Base-by-base conservation (phyloP, 306 rosid genomes). In the Psophocarpus tetragonolobus region DNA sequence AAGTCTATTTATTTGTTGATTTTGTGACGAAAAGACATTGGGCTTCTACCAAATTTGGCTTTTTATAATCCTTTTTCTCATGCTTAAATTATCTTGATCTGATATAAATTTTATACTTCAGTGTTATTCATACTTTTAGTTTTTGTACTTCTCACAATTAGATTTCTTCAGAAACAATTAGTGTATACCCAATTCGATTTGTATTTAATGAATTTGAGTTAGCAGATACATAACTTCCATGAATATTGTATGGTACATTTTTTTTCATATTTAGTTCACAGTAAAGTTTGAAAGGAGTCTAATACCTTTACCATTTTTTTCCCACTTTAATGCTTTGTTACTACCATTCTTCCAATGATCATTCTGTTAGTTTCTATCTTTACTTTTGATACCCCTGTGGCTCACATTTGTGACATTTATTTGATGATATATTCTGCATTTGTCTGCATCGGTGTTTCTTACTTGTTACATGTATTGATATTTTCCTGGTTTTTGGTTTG, bases 391-490 rank as follows among this genome's bases (percentile, higher is more conserved):
- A 54, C 47, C 44, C 32, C 54, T 62, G 71, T 26, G 11, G 15
- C 17, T 32, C 56, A 50, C 30, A 66, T 67, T 70, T 68, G 54
- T 23, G 73, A 35, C 50, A 35, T 70, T 4, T 53, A 6, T 41
- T 17, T 81, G 80, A 54, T 77, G 56, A 74, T 48, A 47, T 63
- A 44, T 58, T 74, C 44, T 81, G 68, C 48, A 15, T 7, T 3
- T 39, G 71, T 74, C 58, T 20, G 30, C 21, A 51, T 36, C 24
- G 1, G 6, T 35, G 30, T 24, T 66, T 73, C 71, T 74, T 62
- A 35, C 24, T 68, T 77, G 58, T 61, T 71, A 39, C 39, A 69
- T 68, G 50, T 32, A 65, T 78, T 50, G 68, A 83, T 57, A 70
- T 63, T 60, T 64, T 36, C 18, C 27, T 42, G 58, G 14, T 81